Conservation (phyloP, 2,329 filamentous ascomycete species). For the Helminthosporium solani region DNA sequence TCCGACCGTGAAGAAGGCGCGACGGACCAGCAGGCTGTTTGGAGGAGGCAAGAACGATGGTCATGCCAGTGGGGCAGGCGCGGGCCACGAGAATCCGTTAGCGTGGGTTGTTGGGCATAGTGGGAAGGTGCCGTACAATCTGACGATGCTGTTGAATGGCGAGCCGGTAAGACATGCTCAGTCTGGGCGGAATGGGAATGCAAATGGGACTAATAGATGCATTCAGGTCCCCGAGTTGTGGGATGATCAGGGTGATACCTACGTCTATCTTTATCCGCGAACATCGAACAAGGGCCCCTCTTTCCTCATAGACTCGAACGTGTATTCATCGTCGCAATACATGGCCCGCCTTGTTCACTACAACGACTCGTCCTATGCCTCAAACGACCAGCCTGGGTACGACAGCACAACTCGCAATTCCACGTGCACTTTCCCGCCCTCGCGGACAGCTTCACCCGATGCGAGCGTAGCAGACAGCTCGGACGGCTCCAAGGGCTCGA, state of each 20-base stretch:
- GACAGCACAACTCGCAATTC: conserved; percentile 24
- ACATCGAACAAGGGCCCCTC: conserved; percentile 58
- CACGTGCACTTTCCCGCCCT: conserved; percentile 28
- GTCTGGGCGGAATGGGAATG: not conserved
- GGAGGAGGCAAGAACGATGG: conserved; percentile 28
- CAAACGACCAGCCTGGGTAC: conserved; percentile 21
- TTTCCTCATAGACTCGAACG: conserved; percentile 61
- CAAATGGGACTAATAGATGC: not conserved
- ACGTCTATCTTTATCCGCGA: conserved; percentile 62
- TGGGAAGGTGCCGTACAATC: conserved; percentile 58
- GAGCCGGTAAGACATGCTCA: conserved; percentile 51
- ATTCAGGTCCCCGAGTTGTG: conserved; percentile 58
- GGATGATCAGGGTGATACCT: conserved; percentile 63
- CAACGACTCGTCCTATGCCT: conserved; percentile 29
- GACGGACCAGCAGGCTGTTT: conserved; percentile 39
- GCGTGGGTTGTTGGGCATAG: conserved; percentile 63
- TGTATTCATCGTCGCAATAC: conserved; percentile 58
- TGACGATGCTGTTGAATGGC: conserved; percentile 52
- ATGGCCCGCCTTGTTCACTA: conserved; percentile 58
- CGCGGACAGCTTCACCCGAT: conserved; percentile 35
- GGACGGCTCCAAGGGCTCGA: conserved; percentile 50
- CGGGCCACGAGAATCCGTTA: conserved; percentile 28
- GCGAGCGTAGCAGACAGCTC: conserved; percentile 40
- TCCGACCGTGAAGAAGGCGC: conserved; percentile 33
- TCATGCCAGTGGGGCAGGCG: conserved; percentile 17